phyloP scores from a whole-genome alignment of 139 green algal genomes.

The Chlorella ohadii region DNA sequence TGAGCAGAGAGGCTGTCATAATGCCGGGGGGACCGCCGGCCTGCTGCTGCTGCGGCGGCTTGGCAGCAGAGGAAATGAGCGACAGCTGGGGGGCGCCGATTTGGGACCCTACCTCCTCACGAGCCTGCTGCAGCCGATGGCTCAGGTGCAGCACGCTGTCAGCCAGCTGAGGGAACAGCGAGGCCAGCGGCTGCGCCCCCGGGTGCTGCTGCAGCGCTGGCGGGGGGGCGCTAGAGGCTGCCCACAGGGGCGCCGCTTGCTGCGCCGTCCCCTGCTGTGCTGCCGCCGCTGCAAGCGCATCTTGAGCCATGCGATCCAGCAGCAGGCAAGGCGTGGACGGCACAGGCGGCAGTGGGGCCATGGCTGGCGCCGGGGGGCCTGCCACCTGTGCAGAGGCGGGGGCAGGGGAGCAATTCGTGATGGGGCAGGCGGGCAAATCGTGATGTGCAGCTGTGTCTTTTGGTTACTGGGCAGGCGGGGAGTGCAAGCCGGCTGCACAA shows the following conservation, averaged over 20 bases:
- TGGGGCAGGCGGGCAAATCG: no score
- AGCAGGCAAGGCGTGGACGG: background rate
- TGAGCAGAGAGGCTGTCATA: no score
- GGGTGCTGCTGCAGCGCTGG: background rate
- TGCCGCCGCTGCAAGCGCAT: background rate
- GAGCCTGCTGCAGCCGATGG: constrained; percentile 9
- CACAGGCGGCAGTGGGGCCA: background rate
- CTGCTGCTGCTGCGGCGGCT: no score
- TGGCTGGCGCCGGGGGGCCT: no score
- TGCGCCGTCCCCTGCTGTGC: background rate
- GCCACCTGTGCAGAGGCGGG: no score
- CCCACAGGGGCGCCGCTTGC: no score
- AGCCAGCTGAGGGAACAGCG: background rate
- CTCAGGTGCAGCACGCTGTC: background rate
- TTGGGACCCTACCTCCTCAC: background rate
- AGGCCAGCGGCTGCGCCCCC: background rate
- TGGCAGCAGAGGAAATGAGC: no score
- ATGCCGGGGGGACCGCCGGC: no score
- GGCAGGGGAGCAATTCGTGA: background rate
- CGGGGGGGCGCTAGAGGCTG: no score
- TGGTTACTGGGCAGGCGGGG: no score
- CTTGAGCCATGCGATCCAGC: background rate
- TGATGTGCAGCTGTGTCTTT: no score
- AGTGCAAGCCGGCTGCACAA: background rate
- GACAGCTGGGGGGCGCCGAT: no score